phyloP scores from a whole-genome alignment of 768 basidiomycete species.

The Chalciporus chontae region DNA sequence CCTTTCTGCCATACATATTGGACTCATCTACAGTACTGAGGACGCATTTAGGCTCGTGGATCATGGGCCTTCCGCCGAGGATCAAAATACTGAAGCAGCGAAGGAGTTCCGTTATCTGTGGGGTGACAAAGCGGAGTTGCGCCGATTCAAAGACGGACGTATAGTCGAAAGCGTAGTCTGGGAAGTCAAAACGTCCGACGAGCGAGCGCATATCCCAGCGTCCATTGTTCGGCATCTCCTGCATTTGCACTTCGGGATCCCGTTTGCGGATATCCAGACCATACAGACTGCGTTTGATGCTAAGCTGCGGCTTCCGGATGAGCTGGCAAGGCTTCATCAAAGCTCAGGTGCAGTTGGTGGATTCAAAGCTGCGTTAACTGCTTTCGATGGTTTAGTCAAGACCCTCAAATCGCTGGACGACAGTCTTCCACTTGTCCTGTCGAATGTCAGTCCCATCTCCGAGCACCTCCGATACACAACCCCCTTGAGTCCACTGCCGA shows the following conservation, averaged over 20 bases:
- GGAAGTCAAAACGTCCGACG: conserved; percentile 80
- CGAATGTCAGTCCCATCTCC: conserved; percentile 72
- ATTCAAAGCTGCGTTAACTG: conserved; percentile 69
- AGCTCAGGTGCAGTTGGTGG: conserved; percentile 42
- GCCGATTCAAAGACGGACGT: conserved; percentile 93
- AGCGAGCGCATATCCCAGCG: conserved; percentile 72
- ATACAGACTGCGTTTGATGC: conserved; percentile 61
- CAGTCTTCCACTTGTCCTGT: conserved; percentile 71
- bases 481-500: conserved; percentile 74
- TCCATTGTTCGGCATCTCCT: conserved; percentile 76
- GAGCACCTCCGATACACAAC: conserved; percentile 80
- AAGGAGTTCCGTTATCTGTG: conserved; percentile 78
- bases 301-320: conserved; percentile 55
- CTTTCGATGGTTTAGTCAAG: conserved; percentile 78
- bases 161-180: conserved; percentile 96
- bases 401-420: conserved; percentile 70
- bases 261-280: conserved; percentile 44
- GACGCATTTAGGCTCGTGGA: conserved; percentile 86
- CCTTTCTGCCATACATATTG: conserved; percentile 57
- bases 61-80: conserved; percentile 80
- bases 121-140: conserved; percentile 88
- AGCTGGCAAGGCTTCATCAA: conserved; percentile 40
- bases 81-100: conserved; percentile 46
- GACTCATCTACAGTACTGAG: conserved; percentile 68
- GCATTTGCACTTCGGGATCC: conserved; percentile 69